Evolutionary conservation across 345 rosid genomes (phyloP), one percentile per base, ranked within the genome.

Genomic region (Citrus unshiu): DNA sequence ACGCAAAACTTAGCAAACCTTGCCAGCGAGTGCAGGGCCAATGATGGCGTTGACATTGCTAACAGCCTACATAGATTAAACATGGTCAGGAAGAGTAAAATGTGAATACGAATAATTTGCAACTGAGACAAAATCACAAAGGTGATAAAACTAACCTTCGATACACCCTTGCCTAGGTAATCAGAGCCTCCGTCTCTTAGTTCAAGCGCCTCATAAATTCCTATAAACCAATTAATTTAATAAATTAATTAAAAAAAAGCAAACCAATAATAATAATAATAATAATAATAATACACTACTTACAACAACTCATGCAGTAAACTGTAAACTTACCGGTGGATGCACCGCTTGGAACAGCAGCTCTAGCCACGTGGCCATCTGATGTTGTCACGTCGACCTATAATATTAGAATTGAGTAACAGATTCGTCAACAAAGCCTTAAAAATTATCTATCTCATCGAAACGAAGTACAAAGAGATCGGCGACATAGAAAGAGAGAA

Each of bases 271-370:
- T 32, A 32, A 32, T 32, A 32, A 32, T 30, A 49, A 13, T 49
- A 49, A 49, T 49, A 51, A 16, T 4, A 51, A 51, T 51, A 51
- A 51, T 4, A 51, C 56, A 51, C 19, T 51, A 18, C 57, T 51
- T 18, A 18, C 57, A 51, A 18, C 57, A 18, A 51, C 57, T 51
- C 21, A 51, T 18, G 57, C 57, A 18, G 57, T 54, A 18, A 54
- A 78, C 81, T 60, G 16, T 3, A 7, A 58, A 78, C 81, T 66
- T 90, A 95, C 99, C 99, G 27, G 98, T 93, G 79, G 99, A 95
- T 81, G 99, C 99, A 73, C 98, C 99, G 80, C 99, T 95, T 0
- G 99, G 98, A 56, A 95, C 99, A 7, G 97, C 98, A 29, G 99
- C 99, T 78, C 96, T 89, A 10, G 86, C 90, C 69, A 86, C 78